These are phyloP conservation scores for Penicillium freii DNA, from an alignment of 2,329 filamentous ascomycete species.

Conservation along the genomic window DNA sequence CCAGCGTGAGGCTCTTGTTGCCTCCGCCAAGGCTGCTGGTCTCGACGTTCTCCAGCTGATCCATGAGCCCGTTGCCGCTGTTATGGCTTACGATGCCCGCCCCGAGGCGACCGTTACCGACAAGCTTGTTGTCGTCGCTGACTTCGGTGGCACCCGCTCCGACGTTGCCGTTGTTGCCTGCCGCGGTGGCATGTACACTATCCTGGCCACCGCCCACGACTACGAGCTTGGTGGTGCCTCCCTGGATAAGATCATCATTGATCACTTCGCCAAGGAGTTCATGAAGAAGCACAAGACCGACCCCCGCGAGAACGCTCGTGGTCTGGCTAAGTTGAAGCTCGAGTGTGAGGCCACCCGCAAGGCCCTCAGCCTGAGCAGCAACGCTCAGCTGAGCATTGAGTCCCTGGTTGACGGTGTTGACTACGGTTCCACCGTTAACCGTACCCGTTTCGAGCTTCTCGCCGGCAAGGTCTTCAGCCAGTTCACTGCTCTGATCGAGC, in stretches of 20 bases:
- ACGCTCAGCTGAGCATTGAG: conserved; percentile 90
- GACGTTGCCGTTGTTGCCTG: conserved; percentile 89
- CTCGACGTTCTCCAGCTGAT: conserved; percentile 92
- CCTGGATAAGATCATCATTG: conserved; percentile 86
- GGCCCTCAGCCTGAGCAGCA: conserved; percentile 80
- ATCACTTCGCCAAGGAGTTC: conserved; percentile 98
- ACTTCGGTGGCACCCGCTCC: conserved; percentile 87
- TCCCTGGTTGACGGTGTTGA: conserved; percentile 84
- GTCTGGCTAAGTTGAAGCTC: conserved; percentile 85
- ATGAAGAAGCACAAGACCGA: conserved; percentile 93
- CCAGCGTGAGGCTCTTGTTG: conserved; percentile 76
- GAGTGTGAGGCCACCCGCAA: conserved; percentile 92
- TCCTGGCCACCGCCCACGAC: conserved; percentile 90
- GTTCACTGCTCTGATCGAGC: conserved; percentile 80
- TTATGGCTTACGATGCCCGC: conserved; percentile 87
- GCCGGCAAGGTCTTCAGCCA: conserved; percentile 82
- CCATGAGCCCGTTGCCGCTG: conserved; percentile 81
- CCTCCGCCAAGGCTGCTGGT: conserved; percentile 74
- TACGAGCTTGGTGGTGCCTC: conserved; percentile 86
- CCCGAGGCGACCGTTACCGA: conserved; percentile 72
- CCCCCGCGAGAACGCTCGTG: conserved; percentile 75
- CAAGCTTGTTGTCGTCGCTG: conserved; percentile 87
- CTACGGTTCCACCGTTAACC: conserved; percentile 88
- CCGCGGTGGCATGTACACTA: conserved; percentile 92
- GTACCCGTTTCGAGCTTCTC: conserved; percentile 87